phyloP scores from a whole-genome alignment of 2,329 filamentous ascomycete species.

The Coniella lustricola region DNA sequence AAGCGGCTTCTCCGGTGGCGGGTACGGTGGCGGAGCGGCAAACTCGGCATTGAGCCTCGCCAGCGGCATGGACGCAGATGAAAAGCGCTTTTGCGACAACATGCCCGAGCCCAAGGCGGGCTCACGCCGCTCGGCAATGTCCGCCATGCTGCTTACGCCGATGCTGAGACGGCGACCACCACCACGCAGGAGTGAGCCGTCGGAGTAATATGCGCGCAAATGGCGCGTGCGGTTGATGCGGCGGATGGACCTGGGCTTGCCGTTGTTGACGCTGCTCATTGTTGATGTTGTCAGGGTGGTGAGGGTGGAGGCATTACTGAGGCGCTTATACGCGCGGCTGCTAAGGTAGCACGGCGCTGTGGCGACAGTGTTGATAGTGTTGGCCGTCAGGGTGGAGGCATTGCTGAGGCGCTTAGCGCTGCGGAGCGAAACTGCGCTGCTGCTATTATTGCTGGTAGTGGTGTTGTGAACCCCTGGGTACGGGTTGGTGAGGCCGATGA shows the following conservation, averaged over 20 bases:
- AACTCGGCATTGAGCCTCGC: neutral
- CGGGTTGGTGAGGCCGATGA: neutral
- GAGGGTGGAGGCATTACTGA: conserved; percentile 11
- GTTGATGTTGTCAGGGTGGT: conserved; percentile 6
- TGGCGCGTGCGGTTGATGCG: conserved; percentile 12
- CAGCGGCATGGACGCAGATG: conserved; percentile 3
- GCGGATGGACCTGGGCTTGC: conserved; percentile 11
- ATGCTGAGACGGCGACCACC: conserved; percentile 4
- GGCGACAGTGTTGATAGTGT: conserved; percentile 10
- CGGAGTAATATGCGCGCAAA: conserved; percentile 14
- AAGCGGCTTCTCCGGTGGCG: conserved; percentile 6
- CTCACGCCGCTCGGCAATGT: conserved; percentile 7
- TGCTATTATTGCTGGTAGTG: neutral
- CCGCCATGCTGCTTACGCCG: conserved; percentile 4
- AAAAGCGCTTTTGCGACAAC: conserved; percentile 7
- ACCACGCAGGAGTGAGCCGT: conserved; percentile 2
- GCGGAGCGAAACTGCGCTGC: conserved; percentile 1
- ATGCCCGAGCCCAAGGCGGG: neutral
- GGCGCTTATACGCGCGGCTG: neutral
- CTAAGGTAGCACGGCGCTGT: conserved; percentile 2
- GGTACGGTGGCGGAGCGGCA: conserved; percentile 3
- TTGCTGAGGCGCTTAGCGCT: conserved; percentile 1
- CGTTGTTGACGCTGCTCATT: conserved; percentile 4
- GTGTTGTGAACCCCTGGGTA: too few species aligned
- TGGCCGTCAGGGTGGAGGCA: conserved; percentile 6